phyloP scores from a whole-genome alignment of 805 yeast genomes.

The Kazachstania martiniae region DNA sequence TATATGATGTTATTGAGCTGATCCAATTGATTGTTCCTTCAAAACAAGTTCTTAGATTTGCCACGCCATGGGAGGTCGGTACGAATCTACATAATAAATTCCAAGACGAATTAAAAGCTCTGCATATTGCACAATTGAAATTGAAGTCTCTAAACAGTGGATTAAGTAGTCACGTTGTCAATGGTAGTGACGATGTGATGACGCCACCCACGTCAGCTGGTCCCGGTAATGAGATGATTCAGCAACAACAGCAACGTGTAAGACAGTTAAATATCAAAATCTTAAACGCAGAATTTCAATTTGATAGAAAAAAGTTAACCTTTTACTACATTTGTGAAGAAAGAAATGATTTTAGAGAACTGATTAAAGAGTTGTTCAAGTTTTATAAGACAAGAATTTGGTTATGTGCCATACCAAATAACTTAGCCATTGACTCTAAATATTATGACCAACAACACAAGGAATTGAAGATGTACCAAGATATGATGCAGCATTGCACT shows the following conservation, averaged over 20 bases:
- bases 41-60: conserved; percentile 67
- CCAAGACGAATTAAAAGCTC: conserved; percentile 63
- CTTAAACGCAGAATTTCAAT: conserved; percentile 71
- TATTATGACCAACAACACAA: conserved; percentile 23
- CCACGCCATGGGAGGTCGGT: conserved; percentile 55
- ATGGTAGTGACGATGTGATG: conserved; percentile 4
- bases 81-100: conserved; percentile 52
- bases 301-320: conserved; percentile 67
- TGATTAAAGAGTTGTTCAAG: conserved; percentile 64
- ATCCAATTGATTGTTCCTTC: conserved; percentile 57
- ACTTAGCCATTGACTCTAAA: conserved; percentile 22
- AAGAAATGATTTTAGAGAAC: conserved; percentile 62
- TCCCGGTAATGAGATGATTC: too few species aligned
- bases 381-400: conserved; percentile 73
- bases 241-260: too few species aligned
- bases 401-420: conserved; percentile 60
- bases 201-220: conserved; percentile 10
- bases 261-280: conserved; percentile 42
- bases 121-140: conserved; percentile 51
- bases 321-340: conserved; percentile 58
- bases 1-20: conserved; percentile 34
- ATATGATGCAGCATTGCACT: conserved; percentile 25
- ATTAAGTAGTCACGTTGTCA: conserved; percentile 5
- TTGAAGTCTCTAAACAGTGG: conserved; percentile 30
- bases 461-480: conserved; percentile 25